These are phyloP conservation scores for Liquidambar formosana DNA, from an alignment of 164 flowering plant genomes.

Conservation along the genomic window DNA sequence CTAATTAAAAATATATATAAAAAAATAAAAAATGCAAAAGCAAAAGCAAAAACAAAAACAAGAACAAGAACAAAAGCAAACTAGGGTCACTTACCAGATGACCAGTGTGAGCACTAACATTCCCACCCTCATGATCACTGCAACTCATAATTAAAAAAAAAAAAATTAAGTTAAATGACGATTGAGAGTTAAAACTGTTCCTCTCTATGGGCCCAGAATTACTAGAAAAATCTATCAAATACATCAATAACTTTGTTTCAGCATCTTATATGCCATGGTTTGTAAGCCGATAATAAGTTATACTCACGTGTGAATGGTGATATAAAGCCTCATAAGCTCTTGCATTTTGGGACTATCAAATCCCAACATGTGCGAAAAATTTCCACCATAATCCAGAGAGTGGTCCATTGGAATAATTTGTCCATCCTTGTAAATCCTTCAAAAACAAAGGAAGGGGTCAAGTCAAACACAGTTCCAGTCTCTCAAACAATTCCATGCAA, in stretches of 20 bases:
- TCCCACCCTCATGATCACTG: slow-evolving; percentile 99
- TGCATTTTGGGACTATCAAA: slow-evolving; percentile 86
- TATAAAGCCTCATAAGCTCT: slow-evolving; percentile 96
- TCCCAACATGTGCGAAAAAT: slow-evolving; percentile 96
- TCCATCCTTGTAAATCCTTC: slow-evolving; percentile 83
- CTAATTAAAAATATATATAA: too few species aligned
- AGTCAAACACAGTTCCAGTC: neutral
- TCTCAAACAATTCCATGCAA: neutral
- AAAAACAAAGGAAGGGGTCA: slow-evolving; percentile 15
- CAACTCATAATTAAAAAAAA: slow-evolving; percentile 18
- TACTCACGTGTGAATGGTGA: slow-evolving; percentile 85
- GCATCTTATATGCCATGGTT: neutral
- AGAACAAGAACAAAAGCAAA: neutral
- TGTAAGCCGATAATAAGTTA: neutral
- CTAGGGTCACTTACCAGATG: slow-evolving; percentile 66
- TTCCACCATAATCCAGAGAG: slow-evolving; percentile 91
- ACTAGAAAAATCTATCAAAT: neutral
- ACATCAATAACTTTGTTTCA: neutral
- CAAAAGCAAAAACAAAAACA: neutral
- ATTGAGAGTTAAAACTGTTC: too few species aligned
- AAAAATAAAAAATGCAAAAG: neutral
- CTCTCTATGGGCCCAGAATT: neutral
- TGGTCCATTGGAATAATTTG: slow-evolving; percentile 59
- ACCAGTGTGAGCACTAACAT: slow-evolving; percentile 98
- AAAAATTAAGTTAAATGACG: too few species aligned